Percentiles rank a stretch among this genome's conserved stretches.
phyloP scores from a whole-genome alignment of 352 stramenopile genomes.

The Plasmopara halstedii region DNA sequence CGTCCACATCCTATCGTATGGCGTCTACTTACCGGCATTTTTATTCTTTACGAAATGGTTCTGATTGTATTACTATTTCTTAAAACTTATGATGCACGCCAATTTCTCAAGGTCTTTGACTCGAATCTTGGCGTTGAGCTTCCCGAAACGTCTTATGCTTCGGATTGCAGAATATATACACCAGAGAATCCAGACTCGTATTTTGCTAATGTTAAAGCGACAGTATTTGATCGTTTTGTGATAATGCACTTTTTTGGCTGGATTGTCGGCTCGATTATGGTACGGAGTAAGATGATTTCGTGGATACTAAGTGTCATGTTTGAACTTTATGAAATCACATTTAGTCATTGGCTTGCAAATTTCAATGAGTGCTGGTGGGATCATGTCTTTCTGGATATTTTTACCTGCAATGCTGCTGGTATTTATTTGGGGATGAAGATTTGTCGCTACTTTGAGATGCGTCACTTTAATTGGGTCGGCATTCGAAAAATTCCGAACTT shows the following conservation, averaged over 20 bases:
- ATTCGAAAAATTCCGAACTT: constrained; percentile 81
- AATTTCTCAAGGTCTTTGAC: constrained; percentile 84
- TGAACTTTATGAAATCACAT: constrained; percentile 83
- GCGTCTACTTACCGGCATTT: constrained; percentile 84
- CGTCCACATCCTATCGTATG: constrained; percentile 88
- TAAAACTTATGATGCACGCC: constrained; percentile 63
- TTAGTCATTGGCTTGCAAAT: constrained; percentile 88
- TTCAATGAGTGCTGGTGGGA: constrained; percentile 97
- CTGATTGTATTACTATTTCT: constrained; percentile 84
- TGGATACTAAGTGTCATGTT: constrained; percentile 82
- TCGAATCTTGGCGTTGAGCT: constrained; percentile 63
- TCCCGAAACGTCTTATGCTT: constrained; percentile 72
- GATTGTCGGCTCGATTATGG: constrained; percentile 83
- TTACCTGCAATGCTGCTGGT: constrained; percentile 90
- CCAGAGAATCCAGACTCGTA: constrained; percentile 74
- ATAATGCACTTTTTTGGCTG: constrained; percentile 88
- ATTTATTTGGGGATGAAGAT: constrained; percentile 88
- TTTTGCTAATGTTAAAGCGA: constrained; percentile 73
- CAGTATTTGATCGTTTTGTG: constrained; percentile 84
- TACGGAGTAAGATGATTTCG: constrained; percentile 76
- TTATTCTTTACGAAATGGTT: constrained; percentile 90
- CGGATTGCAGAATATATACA: constrained; percentile 82
- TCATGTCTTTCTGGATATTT: constrained; percentile 90
- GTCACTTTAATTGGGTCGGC: constrained; percentile 85
- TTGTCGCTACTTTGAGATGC: constrained; percentile 82